Conservation (phyloP, 2,329 filamentous ascomycete genomes). For the Ceratocystis alfenasii region DNA sequence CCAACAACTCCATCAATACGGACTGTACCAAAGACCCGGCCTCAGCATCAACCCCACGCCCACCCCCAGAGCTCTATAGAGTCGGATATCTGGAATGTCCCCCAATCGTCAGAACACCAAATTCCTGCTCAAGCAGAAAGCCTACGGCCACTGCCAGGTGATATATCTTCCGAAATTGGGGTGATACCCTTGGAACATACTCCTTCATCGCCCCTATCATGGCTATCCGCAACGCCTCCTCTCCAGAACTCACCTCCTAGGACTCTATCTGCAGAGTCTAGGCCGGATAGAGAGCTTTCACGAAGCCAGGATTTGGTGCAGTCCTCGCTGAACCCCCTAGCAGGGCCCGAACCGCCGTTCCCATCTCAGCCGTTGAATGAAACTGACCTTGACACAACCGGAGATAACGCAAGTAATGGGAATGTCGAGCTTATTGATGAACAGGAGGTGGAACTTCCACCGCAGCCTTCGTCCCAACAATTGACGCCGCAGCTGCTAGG, state of each 20-base stretch:
- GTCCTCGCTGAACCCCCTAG: neutral
- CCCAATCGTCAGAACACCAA: conserved; percentile 9
- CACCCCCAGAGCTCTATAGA: conserved; percentile 4
- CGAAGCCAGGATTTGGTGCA: neutral
- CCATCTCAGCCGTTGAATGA: neutral
- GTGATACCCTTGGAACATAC: neutral
- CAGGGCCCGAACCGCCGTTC: neutral
- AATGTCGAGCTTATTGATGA: neutral
- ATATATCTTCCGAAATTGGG: conserved; percentile 8
- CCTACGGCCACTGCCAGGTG: neutral
- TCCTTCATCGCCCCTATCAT: conserved; percentile 18
- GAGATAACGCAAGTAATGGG: neutral
- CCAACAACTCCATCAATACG: neutral
- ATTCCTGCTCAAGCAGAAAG: neutral
- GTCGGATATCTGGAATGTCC: conserved; percentile 20
- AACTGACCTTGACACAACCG: neutral
- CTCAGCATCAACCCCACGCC: neutral
- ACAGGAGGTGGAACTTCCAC: neutral
- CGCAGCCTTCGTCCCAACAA: neutral
- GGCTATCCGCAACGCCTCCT: conserved; percentile 9
- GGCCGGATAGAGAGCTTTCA: neutral
- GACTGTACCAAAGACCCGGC: neutral
- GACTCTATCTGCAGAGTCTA: neutral
- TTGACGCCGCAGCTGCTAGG: neutral
- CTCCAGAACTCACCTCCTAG: conserved; percentile 9